phyloP scores from a whole-genome alignment of 2,329 filamentous ascomycete species.

The Thielaviopsis musarum region DNA sequence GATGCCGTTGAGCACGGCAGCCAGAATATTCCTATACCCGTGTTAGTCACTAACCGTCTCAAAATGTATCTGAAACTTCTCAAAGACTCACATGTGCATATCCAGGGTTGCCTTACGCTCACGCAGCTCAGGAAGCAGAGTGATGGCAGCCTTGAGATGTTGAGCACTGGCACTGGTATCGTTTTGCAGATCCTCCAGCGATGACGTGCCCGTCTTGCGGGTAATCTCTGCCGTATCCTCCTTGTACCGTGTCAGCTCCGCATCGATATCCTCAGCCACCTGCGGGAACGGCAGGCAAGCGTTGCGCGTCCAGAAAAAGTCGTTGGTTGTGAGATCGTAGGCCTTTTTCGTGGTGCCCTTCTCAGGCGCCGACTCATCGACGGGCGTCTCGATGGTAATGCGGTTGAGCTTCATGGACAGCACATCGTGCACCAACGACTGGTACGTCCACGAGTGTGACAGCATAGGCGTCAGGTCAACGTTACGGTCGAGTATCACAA shows the following conservation, averaged over 20 bases:
- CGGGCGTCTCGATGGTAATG: slow-evolving; percentile 75
- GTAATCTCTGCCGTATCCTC: slow-evolving; percentile 90
- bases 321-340: slow-evolving; percentile 76
- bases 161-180: slow-evolving; percentile 80
- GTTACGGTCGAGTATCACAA: slow-evolving; percentile 88
- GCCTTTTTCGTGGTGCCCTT: slow-evolving; percentile 70
- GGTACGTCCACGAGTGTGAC: slow-evolving; percentile 76
- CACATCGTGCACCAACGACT: slow-evolving; percentile 60
- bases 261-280: slow-evolving; percentile 90
- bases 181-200: slow-evolving; percentile 81
- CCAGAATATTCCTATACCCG: slow-evolving; percentile 51
- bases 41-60: neutral
- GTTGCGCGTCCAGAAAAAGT: slow-evolving; percentile 96
- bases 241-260: slow-evolving; percentile 85
- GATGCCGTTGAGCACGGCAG: slow-evolving; percentile 58
- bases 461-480: slow-evolving; percentile 95
- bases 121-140: slow-evolving; percentile 73
- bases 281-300: slow-evolving; percentile 82
- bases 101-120: slow-evolving; percentile 87
- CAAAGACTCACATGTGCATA: slow-evolving; percentile 73
- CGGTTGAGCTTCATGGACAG: slow-evolving; percentile 56
- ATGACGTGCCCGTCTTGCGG: slow-evolving; percentile 83
- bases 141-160: slow-evolving; percentile 91
- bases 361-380: slow-evolving; percentile 58
- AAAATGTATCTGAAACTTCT: too few relatives aligned